Evolutionary conservation across 805 yeast species (phyloP).

Genomic region (Nakazawaea populi): DNA sequence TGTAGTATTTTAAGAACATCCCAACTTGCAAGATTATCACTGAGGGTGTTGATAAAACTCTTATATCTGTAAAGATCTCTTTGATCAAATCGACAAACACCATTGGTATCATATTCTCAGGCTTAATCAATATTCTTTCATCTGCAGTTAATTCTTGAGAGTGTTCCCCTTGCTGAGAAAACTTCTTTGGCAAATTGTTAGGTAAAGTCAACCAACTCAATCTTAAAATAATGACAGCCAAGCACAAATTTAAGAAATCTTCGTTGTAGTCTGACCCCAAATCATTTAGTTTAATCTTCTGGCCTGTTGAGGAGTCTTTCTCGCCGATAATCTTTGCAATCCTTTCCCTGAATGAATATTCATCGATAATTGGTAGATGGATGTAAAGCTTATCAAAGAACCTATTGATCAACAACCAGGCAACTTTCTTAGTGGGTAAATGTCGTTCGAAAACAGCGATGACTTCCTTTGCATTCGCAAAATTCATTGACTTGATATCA

Average conservation of each 20-base stretch:
- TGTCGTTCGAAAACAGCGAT: conserved; percentile 34
- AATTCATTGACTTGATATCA: conserved; percentile 27
- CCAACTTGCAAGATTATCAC: conserved; percentile 55
- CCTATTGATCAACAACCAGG: conserved; percentile 52
- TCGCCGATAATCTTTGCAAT: conserved; percentile 40
- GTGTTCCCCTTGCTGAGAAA: conserved; percentile 3
- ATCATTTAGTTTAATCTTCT: conserved; percentile 19
- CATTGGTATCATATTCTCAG: conserved; percentile 35
- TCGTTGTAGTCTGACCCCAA: conserved; percentile 30
- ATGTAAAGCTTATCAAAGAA: conserved; percentile 58
- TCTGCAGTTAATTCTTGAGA: conserved; percentile 23
- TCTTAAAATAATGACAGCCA: conserved; percentile 44
- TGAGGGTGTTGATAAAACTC: conserved; percentile 37
- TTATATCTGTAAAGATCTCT: conserved; percentile 35
- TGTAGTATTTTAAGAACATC: conserved; percentile 49
- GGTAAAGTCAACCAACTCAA: conserved; percentile 54
- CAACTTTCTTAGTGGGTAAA: conserved; percentile 48
- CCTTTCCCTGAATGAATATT: conserved; percentile 38
- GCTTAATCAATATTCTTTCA: conserved; percentile 27
- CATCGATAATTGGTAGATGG: conserved; percentile 64
- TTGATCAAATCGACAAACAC: conserved; percentile 38
- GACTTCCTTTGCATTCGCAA: conserved; percentile 33
- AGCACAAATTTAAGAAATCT: conserved; percentile 46
- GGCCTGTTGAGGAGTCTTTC: conserved; percentile 23
- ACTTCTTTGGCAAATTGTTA: conserved; percentile 27